phyloP scores from a whole-genome alignment of 1,284 basidiomycete species.

The Pseudozyma hubeiensis region DNA sequence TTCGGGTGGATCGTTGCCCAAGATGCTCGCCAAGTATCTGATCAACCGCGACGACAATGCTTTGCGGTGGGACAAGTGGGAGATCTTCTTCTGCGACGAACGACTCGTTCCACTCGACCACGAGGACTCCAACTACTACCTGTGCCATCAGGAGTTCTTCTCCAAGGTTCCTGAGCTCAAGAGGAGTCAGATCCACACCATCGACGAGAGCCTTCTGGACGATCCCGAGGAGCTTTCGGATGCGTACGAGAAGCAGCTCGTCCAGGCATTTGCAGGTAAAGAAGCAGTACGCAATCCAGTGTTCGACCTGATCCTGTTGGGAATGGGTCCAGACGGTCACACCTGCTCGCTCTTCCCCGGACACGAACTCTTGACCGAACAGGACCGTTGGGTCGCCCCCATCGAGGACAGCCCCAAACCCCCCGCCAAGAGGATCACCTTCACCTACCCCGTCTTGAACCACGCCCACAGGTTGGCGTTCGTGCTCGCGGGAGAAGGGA shows the following conservation, averaged over 20 bases:
- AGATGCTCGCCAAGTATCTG: constrained; percentile 79
- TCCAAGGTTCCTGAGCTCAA: constrained; percentile 83
- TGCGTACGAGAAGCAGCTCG: constrained; percentile 90
- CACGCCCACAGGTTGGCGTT: constrained; percentile 83
- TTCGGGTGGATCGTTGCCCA: constrained; percentile 91
- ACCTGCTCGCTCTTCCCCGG: constrained; percentile 95
- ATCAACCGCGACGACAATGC: constrained; percentile 75
- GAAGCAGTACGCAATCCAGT: constrained; percentile 66
- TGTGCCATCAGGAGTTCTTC: constrained; percentile 83
- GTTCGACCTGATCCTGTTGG: constrained; percentile 68
- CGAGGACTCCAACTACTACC: constrained; percentile 88
- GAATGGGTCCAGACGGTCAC: constrained; percentile 80
- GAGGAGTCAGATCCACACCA: constrained; percentile 81
- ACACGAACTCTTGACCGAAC: constrained; percentile 84
- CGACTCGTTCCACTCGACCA: constrained; percentile 92
- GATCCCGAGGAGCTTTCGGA: constrained; percentile 85
- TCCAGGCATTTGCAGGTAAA: constrained; percentile 77
- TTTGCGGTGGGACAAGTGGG: constrained; percentile 97
- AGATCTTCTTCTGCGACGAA: constrained; percentile 98
- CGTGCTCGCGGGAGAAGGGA: constrained; percentile 84
- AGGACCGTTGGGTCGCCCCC: constrained; percentile 92
- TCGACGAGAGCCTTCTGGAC: constrained; percentile 77
- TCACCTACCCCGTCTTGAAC: constrained; percentile 68
- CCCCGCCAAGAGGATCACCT: constrained; percentile 81
- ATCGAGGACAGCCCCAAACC: constrained; percentile 94